A percentile compares a stretch with the other conserved stretches of the same genome.
phyloP scores from a whole-genome alignment of 176 grass and related monocot species.

The Pharus latifolius region DNA sequence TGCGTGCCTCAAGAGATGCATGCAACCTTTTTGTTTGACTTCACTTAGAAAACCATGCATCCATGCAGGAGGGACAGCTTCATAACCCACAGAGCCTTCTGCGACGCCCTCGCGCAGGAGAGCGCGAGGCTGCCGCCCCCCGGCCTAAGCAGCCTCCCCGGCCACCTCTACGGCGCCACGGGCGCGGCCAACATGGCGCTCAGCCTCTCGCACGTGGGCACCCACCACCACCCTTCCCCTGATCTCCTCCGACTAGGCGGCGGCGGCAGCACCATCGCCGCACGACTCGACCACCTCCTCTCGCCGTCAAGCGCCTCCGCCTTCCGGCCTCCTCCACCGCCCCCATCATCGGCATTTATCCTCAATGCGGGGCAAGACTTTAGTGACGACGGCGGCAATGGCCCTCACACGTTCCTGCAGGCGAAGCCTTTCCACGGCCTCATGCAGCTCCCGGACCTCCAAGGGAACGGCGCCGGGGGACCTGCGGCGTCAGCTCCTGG shows the following conservation, averaged over 20 bases:
- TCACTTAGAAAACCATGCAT: too few relatives aligned
- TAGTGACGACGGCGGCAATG: slow-evolving; percentile 18
- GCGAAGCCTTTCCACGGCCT: slow-evolving; percentile 80
- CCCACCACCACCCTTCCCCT: slow-evolving; percentile 34
- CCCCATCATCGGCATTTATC: slow-evolving; percentile 17
- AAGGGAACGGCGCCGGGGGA: slow-evolving; percentile 39
- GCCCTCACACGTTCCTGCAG: slow-evolving; percentile 42
- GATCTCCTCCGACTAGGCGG: slow-evolving; percentile 38
- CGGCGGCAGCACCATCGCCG: not conserved
- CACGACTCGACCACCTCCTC: slow-evolving; percentile 57
- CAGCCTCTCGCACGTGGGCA: slow-evolving; percentile 57
- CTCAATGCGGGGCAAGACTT: slow-evolving; percentile 40
- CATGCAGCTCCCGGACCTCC: slow-evolving; percentile 77
- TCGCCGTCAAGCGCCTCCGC: slow-evolving; percentile 30
- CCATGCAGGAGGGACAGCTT: slow-evolving; percentile 89
- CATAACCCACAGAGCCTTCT: slow-evolving; percentile 96
- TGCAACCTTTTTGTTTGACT: too few relatives aligned
- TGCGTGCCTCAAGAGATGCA: too few relatives aligned
- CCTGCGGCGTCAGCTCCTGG: slow-evolving; percentile 25
- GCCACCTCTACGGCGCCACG: slow-evolving; percentile 52
- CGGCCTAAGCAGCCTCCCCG: slow-evolving; percentile 25
- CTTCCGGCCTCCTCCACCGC: slow-evolving; percentile 41
- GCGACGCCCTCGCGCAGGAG: slow-evolving; percentile 83
- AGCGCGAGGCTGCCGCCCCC: slow-evolving; percentile 52
- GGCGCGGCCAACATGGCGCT: slow-evolving; percentile 49